A percentile compares a stretch with the other conserved stretches of the same genome.
phyloP scores from a whole-genome alignment of 2,329 filamentous ascomycete species.

The Hypoxylon sp. region DNA sequence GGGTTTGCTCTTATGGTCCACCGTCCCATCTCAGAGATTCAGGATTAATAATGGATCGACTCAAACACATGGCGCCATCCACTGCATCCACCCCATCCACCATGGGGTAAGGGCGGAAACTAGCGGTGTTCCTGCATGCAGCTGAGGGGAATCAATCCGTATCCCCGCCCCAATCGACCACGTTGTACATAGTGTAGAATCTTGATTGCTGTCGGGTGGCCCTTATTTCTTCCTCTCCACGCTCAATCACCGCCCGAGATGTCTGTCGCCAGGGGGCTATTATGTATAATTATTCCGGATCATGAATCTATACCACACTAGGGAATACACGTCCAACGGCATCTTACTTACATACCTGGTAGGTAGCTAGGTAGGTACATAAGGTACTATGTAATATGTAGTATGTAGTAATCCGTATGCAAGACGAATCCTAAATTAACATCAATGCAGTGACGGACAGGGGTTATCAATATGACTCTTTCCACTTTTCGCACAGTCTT shows the following conservation, averaged over 20 bases:
- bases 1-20: too few species aligned
- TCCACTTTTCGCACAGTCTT: neutral
- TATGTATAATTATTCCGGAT: slow-evolving; percentile 28
- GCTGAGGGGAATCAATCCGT: neutral
- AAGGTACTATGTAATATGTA: too few species aligned
- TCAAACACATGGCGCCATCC: slow-evolving; percentile 14
- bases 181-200: neutral
- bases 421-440: slow-evolving; percentile 25
- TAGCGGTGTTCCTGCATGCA: slow-evolving; percentile 3
- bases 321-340: slow-evolving; percentile 10
- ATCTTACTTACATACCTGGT: neutral
- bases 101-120: slow-evolving; percentile 13
- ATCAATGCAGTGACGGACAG: slow-evolving; percentile 5
- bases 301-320: slow-evolving; percentile 2
- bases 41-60: neutral
- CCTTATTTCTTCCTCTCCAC: slow-evolving; percentile 1
- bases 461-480: neutral
- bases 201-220: slow-evolving; percentile 19
- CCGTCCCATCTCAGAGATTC: neutral
- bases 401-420: neutral
- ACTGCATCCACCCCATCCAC: neutral
- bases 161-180: slow-evolving; percentile 5
- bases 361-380: too few species aligned
- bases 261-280: neutral
- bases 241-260: neutral